Evolutionary conservation across 257 asterid genomes (phyloP), one percentile per base, ranked within the genome.

Genomic region (Nicotiana undulata): DNA sequence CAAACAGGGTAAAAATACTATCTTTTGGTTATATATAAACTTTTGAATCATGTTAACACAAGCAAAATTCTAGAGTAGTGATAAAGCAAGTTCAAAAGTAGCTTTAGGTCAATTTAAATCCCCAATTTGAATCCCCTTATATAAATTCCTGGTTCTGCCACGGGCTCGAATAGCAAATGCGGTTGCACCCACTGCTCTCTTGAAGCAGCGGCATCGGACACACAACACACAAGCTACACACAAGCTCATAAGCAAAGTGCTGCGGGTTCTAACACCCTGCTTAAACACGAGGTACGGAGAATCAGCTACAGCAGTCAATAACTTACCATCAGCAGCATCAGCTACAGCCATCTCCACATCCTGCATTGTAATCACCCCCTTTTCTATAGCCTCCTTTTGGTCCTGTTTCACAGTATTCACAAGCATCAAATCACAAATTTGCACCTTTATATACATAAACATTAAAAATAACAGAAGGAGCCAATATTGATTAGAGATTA

Each of bases 331-430:
- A 72, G 53, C 80, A 84, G 88, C 92, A 75, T 89, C 92, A 79
- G 93, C 91, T 32, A 70, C 86, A 24, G 96, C 92, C 97, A 92
- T 93, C 90, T 93, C 93, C 24, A 93, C 91, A 83, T 93, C 98
- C 79, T 90, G 80, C 96, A 93, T 90, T 5, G 98, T 85, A 67
- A 91, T 89, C 29, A 92, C 75, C 2, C 97, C 97, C 82, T 89
- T 88, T 17, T 84, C 90, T 40, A 88, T 53, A 2, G 93, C 95
- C 87, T 89, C 98, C 85, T 90, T 93, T 77, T 92, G 96, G 18
- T 92, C 97, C 97, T 92, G 89, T 80, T 81, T 26, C 80, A 44
- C 17, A 26, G 51, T 75, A 75, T 24, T 52, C 63, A 81, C 34
- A 67, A 9, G 20, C 6, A 66, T 56, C 9, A 79, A 51, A 78